phyloP scores from a whole-genome alignment of 2,329 filamentous ascomycete genomes.

The Colletotrichum salicis region DNA sequence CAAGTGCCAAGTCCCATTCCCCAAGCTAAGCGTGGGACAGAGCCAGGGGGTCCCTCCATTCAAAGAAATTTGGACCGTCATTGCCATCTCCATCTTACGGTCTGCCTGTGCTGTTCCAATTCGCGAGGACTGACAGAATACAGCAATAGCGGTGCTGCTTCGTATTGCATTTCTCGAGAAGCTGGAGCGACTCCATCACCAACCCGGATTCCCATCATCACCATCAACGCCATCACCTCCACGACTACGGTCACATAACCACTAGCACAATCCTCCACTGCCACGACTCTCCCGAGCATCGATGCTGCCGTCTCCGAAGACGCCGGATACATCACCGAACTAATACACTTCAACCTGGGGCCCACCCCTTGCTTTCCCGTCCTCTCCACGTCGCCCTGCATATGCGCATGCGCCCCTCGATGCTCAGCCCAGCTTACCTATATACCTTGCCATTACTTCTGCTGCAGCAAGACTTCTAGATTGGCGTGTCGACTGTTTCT shows the following conservation, averaged over 20 bases:
- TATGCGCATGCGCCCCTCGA: slow-evolving; percentile 34
- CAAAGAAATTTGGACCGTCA: slow-evolving; percentile 37
- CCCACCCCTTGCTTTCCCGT: slow-evolving; percentile 1
- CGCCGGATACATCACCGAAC: neutral
- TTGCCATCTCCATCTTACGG: slow-evolving; percentile 8
- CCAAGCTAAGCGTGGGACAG: neutral
- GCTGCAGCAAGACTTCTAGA: slow-evolving; percentile 8
- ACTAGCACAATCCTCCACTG: neutral
- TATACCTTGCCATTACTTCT: neutral
- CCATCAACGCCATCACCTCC: slow-evolving; percentile 5
- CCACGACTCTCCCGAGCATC: neutral
- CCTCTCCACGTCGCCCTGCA: slow-evolving; percentile 29
- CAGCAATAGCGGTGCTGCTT: slow-evolving; percentile 3
- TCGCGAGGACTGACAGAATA: slow-evolving; percentile 17
- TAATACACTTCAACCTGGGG: neutral
- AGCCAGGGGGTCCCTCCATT: slow-evolving; percentile 30
- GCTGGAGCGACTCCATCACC: neutral
- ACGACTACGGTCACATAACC: neutral
- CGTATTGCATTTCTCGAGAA: neutral
- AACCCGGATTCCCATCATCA: neutral
- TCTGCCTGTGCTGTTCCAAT: slow-evolving; percentile 27
- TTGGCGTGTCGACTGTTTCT: neutral
- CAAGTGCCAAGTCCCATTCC: neutral
- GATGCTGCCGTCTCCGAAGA: neutral
- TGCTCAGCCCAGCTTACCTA: slow-evolving; percentile 27